Conservation (phyloP, 176 grass and related monocot species). For the Dactylis glomerata region DNA sequence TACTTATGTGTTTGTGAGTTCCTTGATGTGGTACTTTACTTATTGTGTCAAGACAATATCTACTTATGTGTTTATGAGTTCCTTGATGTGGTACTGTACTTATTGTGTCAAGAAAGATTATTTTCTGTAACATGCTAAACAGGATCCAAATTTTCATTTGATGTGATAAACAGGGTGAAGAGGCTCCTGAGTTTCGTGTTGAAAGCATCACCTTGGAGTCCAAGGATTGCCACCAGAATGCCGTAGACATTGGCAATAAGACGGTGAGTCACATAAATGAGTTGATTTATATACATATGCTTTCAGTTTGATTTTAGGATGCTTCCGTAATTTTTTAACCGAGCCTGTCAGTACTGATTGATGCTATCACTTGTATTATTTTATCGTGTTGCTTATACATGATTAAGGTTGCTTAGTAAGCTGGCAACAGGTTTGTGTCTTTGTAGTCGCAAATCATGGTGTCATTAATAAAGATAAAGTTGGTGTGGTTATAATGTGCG, state of each 20-base stretch:
- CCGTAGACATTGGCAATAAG: conserved; percentile 30
- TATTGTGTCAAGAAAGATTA: background rate
- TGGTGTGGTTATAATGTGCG: background rate
- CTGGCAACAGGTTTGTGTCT: background rate
- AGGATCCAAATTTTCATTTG: background rate
- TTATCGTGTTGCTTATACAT: conserved; percentile 8
- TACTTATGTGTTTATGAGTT: background rate
- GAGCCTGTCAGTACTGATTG: conserved; percentile 6
- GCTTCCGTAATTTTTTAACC: background rate
- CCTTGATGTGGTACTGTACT: background rate
- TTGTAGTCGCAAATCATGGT: too few relatives aligned
- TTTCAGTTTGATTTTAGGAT: background rate
- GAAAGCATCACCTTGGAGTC: conserved; percentile 9
- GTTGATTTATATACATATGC: background rate
- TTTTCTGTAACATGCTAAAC: background rate
- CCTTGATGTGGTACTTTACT: background rate
- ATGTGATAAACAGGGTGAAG: conserved; percentile 55
- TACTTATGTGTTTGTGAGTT: background rate
- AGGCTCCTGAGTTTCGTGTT: conserved; percentile 50
- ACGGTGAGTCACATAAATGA: conserved; percentile 21
- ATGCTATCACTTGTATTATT: background rate
- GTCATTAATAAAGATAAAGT: background rate
- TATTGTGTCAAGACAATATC: background rate
- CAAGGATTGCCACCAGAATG: conserved; percentile 22
- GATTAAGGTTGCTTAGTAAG: background rate